Evolutionary conservation across 1,284 basidiomycete species (phyloP).

Genomic region (Binderoboletus segoi): DNA sequence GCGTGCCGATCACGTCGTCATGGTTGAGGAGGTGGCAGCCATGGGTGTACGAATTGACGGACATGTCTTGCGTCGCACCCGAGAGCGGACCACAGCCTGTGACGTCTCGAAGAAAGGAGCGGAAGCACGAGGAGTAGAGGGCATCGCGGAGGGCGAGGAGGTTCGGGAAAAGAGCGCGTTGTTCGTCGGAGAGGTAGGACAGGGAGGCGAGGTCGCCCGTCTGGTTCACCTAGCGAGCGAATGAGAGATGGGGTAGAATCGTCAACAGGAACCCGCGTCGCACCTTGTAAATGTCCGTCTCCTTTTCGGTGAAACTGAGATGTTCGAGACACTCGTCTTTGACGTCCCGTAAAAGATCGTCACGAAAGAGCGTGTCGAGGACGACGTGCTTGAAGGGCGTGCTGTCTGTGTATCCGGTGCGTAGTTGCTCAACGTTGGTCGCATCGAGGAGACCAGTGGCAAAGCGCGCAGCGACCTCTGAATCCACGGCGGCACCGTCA

Average conservation of each 20-base stretch:
- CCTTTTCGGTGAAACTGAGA: slow-evolving; percentile 93
- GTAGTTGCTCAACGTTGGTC: slow-evolving; percentile 55
- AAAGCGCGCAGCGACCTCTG: slow-evolving; percentile 16
- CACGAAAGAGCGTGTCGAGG: slow-evolving; percentile 82
- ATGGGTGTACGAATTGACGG: slow-evolving; percentile 89
- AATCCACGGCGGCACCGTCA: background rate
- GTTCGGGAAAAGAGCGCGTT: slow-evolving; percentile 78
- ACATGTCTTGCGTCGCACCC: slow-evolving; percentile 94
- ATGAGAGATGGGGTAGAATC: background rate
- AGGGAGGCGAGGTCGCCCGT: slow-evolving; percentile 96
- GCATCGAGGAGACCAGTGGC: slow-evolving; percentile 55
- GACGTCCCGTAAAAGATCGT: slow-evolving; percentile 76
- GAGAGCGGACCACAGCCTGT: slow-evolving; percentile 94
- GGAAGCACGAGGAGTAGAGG: slow-evolving; percentile 88
- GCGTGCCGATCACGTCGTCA: slow-evolving; percentile 97
- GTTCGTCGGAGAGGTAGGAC: slow-evolving; percentile 76
- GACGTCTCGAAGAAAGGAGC: slow-evolving; percentile 82
- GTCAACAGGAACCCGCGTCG: slow-evolving; percentile 15
- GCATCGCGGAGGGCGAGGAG: slow-evolving; percentile 87
- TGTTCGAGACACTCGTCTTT: slow-evolving; percentile 84
- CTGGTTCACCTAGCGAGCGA: slow-evolving; percentile 79
- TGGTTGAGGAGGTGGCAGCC: slow-evolving; percentile 95
- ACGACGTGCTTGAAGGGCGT: slow-evolving; percentile 86
- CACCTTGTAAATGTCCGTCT: slow-evolving; percentile 99
- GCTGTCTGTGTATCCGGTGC: slow-evolving; percentile 57